Evolutionary conservation across 2,329 filamentous ascomycete species (phyloP), one percentile per base, ranked within the genome.

Genomic region (Pyrenophora seminiperda): DNA sequence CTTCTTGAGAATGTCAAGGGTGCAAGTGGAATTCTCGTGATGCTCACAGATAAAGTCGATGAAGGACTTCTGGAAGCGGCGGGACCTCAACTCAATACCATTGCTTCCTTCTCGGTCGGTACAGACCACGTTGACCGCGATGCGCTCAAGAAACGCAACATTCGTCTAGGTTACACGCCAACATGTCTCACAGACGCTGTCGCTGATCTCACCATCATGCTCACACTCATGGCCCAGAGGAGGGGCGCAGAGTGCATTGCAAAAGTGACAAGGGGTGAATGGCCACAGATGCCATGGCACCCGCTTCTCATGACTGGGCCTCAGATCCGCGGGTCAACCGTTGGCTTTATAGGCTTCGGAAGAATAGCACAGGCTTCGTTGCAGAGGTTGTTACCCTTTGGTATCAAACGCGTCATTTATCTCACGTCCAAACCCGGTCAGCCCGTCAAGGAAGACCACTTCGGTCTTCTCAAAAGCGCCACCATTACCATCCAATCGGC

Each of bases 61-160:
- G 48, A 60, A 38, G 65, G 67, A 22, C 57, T 70, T 3, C 29
- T 70, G 5, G 18, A 59, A 9, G 50, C 60, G 18, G 59, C 65
- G 2, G 66, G 66, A 10, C 22, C 46, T 7, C 44, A 56, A 13
- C 48, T 70, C 4, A 68, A 65, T 50, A 59, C 53, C 3, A 59
- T 70, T 19, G 63, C 67, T 2, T 68, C 67, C 1, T 68, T 68
- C 49, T 68, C 65, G 7, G 63, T 69, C n/a, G 67, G 66, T 1
- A 68, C 63, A 10, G 65, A 69, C 44, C 65, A 69, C 40, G 56
- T 70, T 5, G 61, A 68, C 41, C 55, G 55, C 3, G 45, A 48
- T 6, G 58, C 60, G 1, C 55, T 69, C 2, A 68, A 66, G 47
- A 53, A 56, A 19, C 61, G 63, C 34, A 54, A 54, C 31, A 63